Evolutionary conservation across 2,329 filamentous ascomycete genomes (phyloP).

Genomic region (Zymoseptoria ardabiliae): DNA sequence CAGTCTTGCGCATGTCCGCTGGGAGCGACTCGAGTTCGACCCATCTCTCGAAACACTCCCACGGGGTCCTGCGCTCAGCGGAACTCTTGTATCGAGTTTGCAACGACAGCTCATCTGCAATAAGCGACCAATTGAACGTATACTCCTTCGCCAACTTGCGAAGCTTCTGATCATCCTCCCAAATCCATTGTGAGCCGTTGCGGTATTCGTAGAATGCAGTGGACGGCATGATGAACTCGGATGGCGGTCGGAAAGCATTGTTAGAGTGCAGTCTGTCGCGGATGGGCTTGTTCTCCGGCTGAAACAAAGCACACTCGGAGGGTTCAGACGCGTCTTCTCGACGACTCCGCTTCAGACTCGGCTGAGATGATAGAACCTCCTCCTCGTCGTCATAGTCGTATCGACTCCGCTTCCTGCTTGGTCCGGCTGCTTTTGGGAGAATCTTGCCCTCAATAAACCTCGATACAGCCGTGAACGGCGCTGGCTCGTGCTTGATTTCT

Average conservation of each 20-base stretch:
- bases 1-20: conserved; percentile 86
- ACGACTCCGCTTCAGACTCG: conserved; percentile 31
- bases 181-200: conserved; percentile 83
- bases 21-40: conserved; percentile 84
- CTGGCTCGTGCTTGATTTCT: conserved; percentile 2
- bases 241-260: conserved; percentile 87
- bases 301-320: conserved; percentile 76
- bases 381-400: conserved; percentile 70
- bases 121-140: conserved; percentile 95
- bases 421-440: conserved; percentile 57
- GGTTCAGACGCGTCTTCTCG: conserved; percentile 54
- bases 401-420: conserved; percentile 69
- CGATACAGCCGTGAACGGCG: conserved; percentile 51
- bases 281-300: conserved; percentile 80
- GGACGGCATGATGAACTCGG: conserved; percentile 83
- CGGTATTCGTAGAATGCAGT: conserved; percentile 86
- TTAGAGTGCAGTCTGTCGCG: conserved; percentile 83
- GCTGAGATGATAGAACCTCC: conserved; percentile 31
- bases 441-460: conserved; percentile 81
- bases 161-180: conserved; percentile 83
- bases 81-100: conserved; percentile 75
- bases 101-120: conserved; percentile 69
- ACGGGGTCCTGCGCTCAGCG: conserved; percentile 82
- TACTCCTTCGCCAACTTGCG: conserved; percentile 80
- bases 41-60: conserved; percentile 99